Percentiles rank a stretch among this genome's conserved stretches.
Evolutionary conservation across 2,329 filamentous ascomycete species (phyloP).

Genomic region (Lasiodiplodia citricola): DNA sequence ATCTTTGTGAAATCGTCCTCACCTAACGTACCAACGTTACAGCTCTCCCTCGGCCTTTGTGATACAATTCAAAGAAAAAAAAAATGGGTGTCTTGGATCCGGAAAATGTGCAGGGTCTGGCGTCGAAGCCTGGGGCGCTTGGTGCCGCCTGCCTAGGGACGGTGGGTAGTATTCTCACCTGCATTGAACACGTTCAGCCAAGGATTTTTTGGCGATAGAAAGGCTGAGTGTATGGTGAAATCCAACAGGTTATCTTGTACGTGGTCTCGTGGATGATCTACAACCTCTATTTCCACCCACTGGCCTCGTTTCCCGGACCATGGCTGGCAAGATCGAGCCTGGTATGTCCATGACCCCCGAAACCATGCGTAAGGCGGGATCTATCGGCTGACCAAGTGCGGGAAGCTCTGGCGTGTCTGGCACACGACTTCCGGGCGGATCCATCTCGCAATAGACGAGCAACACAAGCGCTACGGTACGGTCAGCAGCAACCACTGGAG

Average conservation of each 20-base stretch:
- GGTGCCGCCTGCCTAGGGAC: background rate
- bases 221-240: background rate
- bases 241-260: background rate
- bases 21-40: too few relatives aligned
- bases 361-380: background rate
- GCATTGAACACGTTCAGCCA: too few relatives aligned
- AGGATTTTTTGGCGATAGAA: background rate
- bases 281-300: slow-evolving; percentile 35
- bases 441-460: background rate
- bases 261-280: slow-evolving; percentile 17
- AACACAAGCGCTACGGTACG: slow-evolving; percentile 1
- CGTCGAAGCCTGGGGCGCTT: background rate
- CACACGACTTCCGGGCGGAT: background rate
- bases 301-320: slow-evolving; percentile 40
- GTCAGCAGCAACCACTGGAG: background rate
- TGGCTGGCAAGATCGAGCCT: background rate
- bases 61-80: too few relatives aligned
- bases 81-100: background rate
- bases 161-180: background rate
- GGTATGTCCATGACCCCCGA: background rate
- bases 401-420: slow-evolving; percentile 1
- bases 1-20: too few relatives aligned
- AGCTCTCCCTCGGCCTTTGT: too few relatives aligned
- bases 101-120: background rate
- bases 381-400: background rate